Evolutionary conservation across 176 grass and related monocot species (phyloP), one percentile per base, ranked within the genome.

Genomic region (Carex littledalei): DNA sequence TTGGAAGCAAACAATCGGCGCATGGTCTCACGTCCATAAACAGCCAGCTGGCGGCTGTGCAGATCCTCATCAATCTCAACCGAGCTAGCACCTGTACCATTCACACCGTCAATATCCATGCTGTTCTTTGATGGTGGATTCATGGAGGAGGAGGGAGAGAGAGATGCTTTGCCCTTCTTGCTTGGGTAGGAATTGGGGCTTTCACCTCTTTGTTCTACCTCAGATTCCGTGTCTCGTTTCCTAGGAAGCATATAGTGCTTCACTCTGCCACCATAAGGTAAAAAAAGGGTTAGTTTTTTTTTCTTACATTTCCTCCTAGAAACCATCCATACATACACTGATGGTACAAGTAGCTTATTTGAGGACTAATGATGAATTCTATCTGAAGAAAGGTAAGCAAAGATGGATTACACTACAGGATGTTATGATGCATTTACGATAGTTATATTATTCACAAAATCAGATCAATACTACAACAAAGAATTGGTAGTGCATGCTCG

Each of bases 21-120:
- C 94, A 97, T 97, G 52, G 94, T 97, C 55, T 94, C 91, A 85
- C 94, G 86, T 0, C 91, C 91, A 71, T 97, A 97, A 3, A 94
- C 94, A 7, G 91, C 90, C 66, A 94, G 89, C 86, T 97, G 94
- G 72, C 94, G 89, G 68, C 91, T 97, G 82, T 97, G 94, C 31
- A 97, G 91, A 84, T 97, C 91, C 91, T 97, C 94, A 84, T 97
- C 94, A 58, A 97, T 97, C 56, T 92, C 87, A 1, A 83, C 20
- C 7, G 49, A 67, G 26, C 20, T 83, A 39, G 55, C 60, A 65
- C n/a, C 58, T 16, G 81, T 0, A 54, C 81, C 81, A 67, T 83
- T 83, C 7, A 34, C n/a, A 52, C 7, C 11, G 8, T 83, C 62
- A 22, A 83, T 37, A 17, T 83, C 63, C 63, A 83, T 69, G 15